Percentiles rank a stretch among this genome's conserved stretches.
Conservation (phyloP, 2,329 filamentous ascomycete species). For the Fusarium coffeatum region DNA sequence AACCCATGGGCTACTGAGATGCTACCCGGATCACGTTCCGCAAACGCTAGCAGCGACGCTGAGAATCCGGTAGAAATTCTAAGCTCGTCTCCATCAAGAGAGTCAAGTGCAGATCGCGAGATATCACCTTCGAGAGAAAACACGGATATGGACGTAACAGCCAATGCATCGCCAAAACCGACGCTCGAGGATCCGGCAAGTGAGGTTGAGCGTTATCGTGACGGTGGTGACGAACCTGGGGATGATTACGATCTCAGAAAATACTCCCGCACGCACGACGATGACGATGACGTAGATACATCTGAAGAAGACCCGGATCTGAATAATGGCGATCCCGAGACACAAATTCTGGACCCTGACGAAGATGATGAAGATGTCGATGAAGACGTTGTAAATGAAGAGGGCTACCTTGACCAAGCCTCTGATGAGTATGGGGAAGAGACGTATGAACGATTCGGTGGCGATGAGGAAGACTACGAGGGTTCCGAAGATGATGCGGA, state of each 20-base stretch:
- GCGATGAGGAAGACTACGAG: conserved; percentile 35
- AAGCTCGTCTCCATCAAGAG: conserved; percentile 39
- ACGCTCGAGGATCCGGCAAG: conserved; percentile 25
- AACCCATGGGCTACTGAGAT: conserved; percentile 22
- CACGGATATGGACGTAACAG: conserved; percentile 1
- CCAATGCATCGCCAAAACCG: conserved; percentile 14
- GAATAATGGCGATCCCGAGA: conserved; percentile 43
- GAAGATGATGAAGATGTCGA: conserved; percentile 45
- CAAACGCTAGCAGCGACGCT: conserved; percentile 24
- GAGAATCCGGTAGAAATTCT: conserved; percentile 41
- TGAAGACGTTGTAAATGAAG: conserved; percentile 42
- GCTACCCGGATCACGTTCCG: conserved; percentile 18
- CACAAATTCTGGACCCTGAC: conserved; percentile 39
- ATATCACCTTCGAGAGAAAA: conserved; percentile 17
- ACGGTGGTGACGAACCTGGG: conserved; percentile 47
- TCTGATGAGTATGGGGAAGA: conserved; percentile 43
- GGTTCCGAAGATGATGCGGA: conserved; percentile 49
- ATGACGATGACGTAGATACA: conserved; percentile 51
- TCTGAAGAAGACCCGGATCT: conserved; percentile 47
- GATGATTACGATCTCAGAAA: conserved; percentile 52
- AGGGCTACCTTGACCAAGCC: conserved; percentile 29
- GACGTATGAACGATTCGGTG: conserved; percentile 36
- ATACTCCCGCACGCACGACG: conserved; percentile 49
- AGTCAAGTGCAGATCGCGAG: conserved; percentile 10
- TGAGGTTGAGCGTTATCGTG: conserved; percentile 41